Conservation (phyloP, 2,329 filamentous ascomycete genomes). For the Albophoma yamanashiensis region DNA sequence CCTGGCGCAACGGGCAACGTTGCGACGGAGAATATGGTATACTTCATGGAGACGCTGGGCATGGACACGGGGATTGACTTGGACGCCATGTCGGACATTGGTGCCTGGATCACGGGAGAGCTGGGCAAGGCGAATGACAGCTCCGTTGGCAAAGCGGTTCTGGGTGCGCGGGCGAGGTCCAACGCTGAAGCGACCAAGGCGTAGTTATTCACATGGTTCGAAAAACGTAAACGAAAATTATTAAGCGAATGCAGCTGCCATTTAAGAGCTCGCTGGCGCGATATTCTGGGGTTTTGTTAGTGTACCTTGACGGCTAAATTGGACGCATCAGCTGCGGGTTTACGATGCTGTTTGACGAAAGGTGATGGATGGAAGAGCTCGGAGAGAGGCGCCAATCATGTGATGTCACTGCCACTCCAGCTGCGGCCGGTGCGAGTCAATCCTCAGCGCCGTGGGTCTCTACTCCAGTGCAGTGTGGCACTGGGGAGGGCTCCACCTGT, state of each 20-base stretch:
- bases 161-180: constrained; percentile 34
- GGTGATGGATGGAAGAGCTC: background rate
- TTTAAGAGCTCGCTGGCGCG: background rate
- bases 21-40: constrained; percentile 74
- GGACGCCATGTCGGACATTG: constrained; percentile 55
- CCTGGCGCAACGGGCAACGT: constrained; percentile 83
- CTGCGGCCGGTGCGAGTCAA: background rate
- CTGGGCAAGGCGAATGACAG: constrained; percentile 54
- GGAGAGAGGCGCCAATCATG: background rate
- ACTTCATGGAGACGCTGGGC: constrained; percentile 64
- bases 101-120: constrained; percentile 58
- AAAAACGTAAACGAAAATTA: background rate
- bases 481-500: constrained; percentile 19
- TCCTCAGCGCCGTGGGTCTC: constrained; percentile 10
- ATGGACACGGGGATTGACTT: constrained; percentile 65
- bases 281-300: background rate
- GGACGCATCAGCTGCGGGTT: background rate
- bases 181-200: background rate
- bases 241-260: background rate
- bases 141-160: constrained; percentile 54
- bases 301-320: no score
- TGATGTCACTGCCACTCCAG: background rate
- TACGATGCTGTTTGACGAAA: background rate
- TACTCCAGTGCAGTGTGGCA: constrained; percentile 9
- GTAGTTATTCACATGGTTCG: background rate